These are phyloP conservation scores for Brassica carinata DNA, from an alignment of 345 rosid species.

Conservation along the genomic window DNA sequence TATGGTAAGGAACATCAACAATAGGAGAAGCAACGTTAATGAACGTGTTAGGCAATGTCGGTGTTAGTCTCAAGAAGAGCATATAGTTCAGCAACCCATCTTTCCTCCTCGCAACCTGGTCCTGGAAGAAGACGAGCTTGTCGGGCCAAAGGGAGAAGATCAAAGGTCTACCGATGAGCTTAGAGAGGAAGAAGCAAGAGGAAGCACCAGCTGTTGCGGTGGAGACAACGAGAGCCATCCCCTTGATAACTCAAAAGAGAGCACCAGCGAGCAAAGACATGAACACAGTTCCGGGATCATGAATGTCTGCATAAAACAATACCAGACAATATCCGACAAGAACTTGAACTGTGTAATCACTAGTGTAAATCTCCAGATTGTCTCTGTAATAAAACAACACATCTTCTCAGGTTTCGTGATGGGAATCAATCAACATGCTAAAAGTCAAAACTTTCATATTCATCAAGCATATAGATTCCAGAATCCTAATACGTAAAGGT, in stretches of 20 bases:
- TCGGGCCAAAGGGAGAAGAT: conserved; percentile 91
- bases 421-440: neutral
- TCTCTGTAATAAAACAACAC: conserved; percentile 48
- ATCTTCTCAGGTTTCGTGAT: neutral
- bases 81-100: conserved; percentile 75
- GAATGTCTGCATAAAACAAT: conserved; percentile 92
- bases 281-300: conserved; percentile 94
- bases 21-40: conserved; percentile 94
- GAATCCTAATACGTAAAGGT: neutral
- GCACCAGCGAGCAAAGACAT: conserved; percentile 97
- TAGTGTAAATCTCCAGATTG: conserved; percentile 83
- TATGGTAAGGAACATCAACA: conserved; percentile 88
- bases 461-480: neutral
- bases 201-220: conserved; percentile 97
- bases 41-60: conserved; percentile 92
- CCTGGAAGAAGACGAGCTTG: conserved; percentile 83
- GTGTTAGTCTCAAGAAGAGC: conserved; percentile 90
- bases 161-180: conserved; percentile 79
- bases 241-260: conserved; percentile 80
- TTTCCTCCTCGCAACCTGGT: conserved; percentile 85
- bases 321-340: conserved; percentile 80
- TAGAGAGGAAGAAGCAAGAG: conserved; percentile 87
- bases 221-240: conserved; percentile 82
- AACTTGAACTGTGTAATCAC: conserved; percentile 85
- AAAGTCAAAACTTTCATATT: neutral